Evolutionary conservation across 2,329 filamentous ascomycete species (phyloP), one percentile per base, ranked within the genome.

Genomic region (Metarhizium rileyi): DNA sequence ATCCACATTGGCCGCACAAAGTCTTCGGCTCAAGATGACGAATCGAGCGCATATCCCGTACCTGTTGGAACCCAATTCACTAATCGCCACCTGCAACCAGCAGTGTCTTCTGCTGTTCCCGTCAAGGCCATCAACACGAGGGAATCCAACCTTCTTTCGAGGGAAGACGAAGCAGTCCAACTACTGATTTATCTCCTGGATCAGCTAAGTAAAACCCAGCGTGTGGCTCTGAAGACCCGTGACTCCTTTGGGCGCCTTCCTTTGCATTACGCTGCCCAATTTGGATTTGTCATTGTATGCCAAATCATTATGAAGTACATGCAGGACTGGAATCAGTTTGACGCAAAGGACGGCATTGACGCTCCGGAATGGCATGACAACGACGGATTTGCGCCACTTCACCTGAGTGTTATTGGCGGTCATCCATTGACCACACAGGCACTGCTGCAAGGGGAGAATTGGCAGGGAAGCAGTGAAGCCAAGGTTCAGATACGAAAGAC

Each of bases 231-330:
- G 10, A 72, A 77, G 46, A 78, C 79, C 12, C 81, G 77, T 52
- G 91, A 97, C 66, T 76, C 82, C 0, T 86, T 91, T 52, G 90
- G 89, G 3, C 85, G 91, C 4, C 77, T 91, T 14, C 90, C 91
- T 1, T 74, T 97, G 10, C 91, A 97, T 64, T 96, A 96, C 63
- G 90, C 90, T 3, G 91, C 93, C 0, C 90, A 97, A 63, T 95
- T 94, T 62, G 93, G 93, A 2, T 90, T 96, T 58, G 87, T 93
- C 3, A 80, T 89, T n/a, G 84, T 96, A 9, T 95, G 89, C 61
- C 79, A 95, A 62, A 76, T 90, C 23, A 78, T 97, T 56, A 90
- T 96, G 70, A 82, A 84, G 55, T 84, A 86, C 59, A 90, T 98
- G 83, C 87, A 91, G 63, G 77, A 83, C 23, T 97, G 91, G 91